These are phyloP conservation scores for Ampelomyces quisqualis DNA, from an alignment of 2,329 filamentous ascomycete species.

Conservation along the genomic window DNA sequence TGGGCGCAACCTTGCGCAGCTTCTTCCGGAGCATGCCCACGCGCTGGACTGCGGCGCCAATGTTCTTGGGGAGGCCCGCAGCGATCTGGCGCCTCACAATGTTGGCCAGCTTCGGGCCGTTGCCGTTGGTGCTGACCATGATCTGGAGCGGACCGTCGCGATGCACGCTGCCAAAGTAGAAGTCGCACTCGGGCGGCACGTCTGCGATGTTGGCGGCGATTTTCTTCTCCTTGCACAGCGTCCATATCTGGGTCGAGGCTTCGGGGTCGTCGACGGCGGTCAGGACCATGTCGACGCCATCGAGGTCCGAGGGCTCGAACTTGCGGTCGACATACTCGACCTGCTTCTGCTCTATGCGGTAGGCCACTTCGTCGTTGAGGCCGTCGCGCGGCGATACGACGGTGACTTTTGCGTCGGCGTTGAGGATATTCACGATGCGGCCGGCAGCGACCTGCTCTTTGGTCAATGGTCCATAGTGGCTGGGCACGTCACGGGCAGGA, in stretches of 20 bases:
- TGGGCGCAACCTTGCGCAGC: slow-evolving; percentile 74
- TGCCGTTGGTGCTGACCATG: slow-evolving; percentile 98
- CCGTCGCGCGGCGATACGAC: slow-evolving; percentile 78
- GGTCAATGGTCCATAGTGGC: slow-evolving; percentile 38
- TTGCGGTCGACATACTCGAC: slow-evolving; percentile 78
- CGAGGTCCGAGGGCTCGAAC: slow-evolving; percentile 85
- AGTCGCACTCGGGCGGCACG: slow-evolving; percentile 94
- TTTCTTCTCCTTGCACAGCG: slow-evolving; percentile 79
- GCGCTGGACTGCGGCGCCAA: slow-evolving; percentile 80
- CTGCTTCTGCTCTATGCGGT: slow-evolving; percentile 73
- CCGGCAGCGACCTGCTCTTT: slow-evolving; percentile 81
- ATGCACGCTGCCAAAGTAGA: slow-evolving; percentile 96
- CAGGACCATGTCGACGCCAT: slow-evolving; percentile 81
- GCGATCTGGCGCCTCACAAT: slow-evolving; percentile 83
- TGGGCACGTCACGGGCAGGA: slow-evolving; percentile 9
- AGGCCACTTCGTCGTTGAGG: slow-evolving; percentile 83
- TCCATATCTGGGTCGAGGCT: slow-evolving; percentile 89
- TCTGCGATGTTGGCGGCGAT: slow-evolving; percentile 96
- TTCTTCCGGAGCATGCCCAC: slow-evolving; percentile 79
- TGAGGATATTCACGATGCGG: slow-evolving; percentile 89
- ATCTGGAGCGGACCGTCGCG: slow-evolving; percentile 93
- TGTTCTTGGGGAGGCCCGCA: slow-evolving; percentile 69
- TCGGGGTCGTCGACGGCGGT: slow-evolving; percentile 91
- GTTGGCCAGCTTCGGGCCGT: slow-evolving; percentile 86
- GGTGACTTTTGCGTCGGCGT: slow-evolving; percentile 88